Percentiles rank a stretch among this genome's conserved stretches.
Evolutionary conservation across 306 rosid genomes (phyloP).

Genomic region (Neltuma alba): DNA sequence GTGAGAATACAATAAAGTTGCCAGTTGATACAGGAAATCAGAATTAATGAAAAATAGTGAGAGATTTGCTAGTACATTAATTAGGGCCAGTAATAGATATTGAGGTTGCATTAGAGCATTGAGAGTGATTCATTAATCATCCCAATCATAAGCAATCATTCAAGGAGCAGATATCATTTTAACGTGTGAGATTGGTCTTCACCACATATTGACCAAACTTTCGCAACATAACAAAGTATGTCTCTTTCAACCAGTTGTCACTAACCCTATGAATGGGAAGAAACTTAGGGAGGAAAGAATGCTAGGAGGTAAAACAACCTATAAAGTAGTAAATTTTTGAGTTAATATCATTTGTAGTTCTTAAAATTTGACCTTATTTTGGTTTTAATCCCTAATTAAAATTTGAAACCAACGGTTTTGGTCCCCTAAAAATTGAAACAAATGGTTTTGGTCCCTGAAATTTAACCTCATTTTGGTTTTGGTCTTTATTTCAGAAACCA

Average conservation of each 20-base stretch:
- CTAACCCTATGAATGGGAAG: too few relatives aligned
- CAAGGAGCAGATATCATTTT: background rate
- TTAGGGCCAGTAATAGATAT: background rate
- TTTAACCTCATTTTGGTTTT: too few relatives aligned
- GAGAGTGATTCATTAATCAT: background rate
- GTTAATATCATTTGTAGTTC: too few relatives aligned
- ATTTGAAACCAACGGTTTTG: too few relatives aligned
- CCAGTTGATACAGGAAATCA: background rate
- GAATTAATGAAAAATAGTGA: background rate
- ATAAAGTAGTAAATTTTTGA: too few relatives aligned
- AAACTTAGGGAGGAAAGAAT: too few relatives aligned
- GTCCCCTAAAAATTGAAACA: too few relatives aligned
- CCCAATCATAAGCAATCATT: background rate
- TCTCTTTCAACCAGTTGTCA: background rate
- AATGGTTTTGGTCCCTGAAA: too few relatives aligned
- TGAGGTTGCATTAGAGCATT: background rate
- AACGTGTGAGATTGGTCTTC: background rate
- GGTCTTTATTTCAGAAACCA: too few relatives aligned
- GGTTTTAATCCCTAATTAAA: too few relatives aligned
- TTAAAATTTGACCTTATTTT: too few relatives aligned
- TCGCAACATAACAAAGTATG: background rate
- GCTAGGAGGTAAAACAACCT: too few relatives aligned
- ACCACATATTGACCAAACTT: background rate
- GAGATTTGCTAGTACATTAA: background rate
- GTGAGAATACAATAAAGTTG: background rate